A percentile compares a stretch with the other conserved stretches of the same genome.
Conservation (phyloP, 2,329 filamentous ascomycete genomes). For the Verticillium nonalfalfae region DNA sequence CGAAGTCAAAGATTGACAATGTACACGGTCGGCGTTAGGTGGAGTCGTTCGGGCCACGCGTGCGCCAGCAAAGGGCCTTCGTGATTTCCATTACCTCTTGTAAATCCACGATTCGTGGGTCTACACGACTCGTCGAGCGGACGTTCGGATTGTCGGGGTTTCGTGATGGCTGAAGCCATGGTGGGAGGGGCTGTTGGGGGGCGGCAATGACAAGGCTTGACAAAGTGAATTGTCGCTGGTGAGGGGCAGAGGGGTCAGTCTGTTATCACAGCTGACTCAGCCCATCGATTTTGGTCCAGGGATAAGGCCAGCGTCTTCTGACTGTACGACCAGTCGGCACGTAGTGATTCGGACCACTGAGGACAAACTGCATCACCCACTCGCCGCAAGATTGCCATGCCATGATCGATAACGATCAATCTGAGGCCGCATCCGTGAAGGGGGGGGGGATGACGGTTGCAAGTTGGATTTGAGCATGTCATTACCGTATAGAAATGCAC, state of each 20-base stretch:
- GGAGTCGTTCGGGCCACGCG: neutral
- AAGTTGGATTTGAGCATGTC: neutral
- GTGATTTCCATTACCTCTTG: slow-evolving; percentile 9
- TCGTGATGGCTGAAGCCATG: neutral
- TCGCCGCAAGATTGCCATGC: neutral
- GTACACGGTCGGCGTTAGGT: slow-evolving; percentile 4
- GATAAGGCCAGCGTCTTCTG: neutral
- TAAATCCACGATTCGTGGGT: slow-evolving; percentile 11
- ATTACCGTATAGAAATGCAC: too few species aligned
- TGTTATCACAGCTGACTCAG: neutral
- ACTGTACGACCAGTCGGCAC: neutral
- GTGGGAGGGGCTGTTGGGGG: neutral
- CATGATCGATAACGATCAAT: neutral
- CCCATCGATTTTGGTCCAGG: neutral
- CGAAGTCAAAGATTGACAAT: neutral
- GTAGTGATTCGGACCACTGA: neutral
- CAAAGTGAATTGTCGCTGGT: neutral
- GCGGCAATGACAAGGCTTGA: neutral
- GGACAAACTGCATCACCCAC: neutral
- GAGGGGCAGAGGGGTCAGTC: neutral
- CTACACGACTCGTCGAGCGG: neutral
- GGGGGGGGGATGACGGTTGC: slow-evolving; percentile 8
- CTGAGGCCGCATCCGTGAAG: slow-evolving; percentile 5
- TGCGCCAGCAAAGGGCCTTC: neutral
- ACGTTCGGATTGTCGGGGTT: neutral